phyloP scores from a whole-genome alignment of 148 eudicot species.

The Oxyria digyna region DNA sequence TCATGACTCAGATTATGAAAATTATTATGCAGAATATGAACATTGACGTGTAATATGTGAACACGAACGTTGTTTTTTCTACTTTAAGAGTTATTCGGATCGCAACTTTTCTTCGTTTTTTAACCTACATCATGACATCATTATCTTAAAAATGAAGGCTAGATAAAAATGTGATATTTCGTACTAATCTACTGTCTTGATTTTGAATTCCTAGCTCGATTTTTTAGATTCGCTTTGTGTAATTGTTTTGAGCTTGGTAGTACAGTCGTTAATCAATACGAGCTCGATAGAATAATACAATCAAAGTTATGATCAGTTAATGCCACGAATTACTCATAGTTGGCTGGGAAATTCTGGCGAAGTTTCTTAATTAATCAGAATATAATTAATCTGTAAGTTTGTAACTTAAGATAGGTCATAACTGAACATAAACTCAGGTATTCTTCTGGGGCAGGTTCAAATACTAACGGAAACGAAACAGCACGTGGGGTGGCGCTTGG shows the following conservation, averaged over 20 bases:
- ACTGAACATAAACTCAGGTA: not conserved
- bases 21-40: too few species aligned
- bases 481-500: not conserved
- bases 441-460: slow-evolving; percentile 8
- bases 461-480: not conserved
- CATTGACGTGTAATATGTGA: too few species aligned
- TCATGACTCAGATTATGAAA: too few species aligned
- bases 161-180: too few species aligned
- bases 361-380: not conserved
- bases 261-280: not conserved
- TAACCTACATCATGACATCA: too few species aligned
- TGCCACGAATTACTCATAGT: not conserved
- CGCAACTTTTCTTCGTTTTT: too few species aligned
- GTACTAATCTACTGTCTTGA: not conserved
- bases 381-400: not conserved
- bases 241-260: not conserved
- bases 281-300: not conserved
- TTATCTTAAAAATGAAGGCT: too few species aligned
- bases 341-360: not conserved
- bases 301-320: not conserved
- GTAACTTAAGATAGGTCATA: not conserved
- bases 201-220: not conserved
- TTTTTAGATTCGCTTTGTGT: not conserved
- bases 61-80: too few species aligned
- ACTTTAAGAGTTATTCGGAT: too few species aligned